Evolutionary conservation across 1,284 basidiomycete species (phyloP), one percentile per base, ranked within the genome.

Genomic region (Ustilago trichophora): DNA sequence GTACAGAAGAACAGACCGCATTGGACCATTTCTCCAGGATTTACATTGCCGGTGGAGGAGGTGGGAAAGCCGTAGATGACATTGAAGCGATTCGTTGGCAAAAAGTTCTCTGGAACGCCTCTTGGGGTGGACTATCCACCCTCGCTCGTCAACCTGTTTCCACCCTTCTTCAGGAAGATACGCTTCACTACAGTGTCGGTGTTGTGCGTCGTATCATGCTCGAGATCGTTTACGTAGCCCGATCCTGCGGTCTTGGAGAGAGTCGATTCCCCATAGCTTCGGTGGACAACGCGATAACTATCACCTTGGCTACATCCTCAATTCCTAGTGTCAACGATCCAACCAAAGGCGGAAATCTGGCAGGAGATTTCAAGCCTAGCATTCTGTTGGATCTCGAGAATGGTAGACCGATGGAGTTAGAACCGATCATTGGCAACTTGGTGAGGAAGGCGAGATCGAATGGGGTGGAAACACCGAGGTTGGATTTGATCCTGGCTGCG

Each of bases 1-100:
- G 34, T 15, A 32, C 16, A n/a, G 65, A 65, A 3, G 80, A 83
- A 48, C 59, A 80, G 43, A 45, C 44, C 13, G 71, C 78, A 4
- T 63, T 84, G 16, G 68, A 78, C 21, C 19, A 35, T 0, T 81
- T 86, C 18, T 80, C 77, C 6, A 58, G 71, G 9, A 56, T 85
- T 11, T 73, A 85, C 42, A 54, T 54, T 6, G 33, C 57, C 1
- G 85, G 83, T 16, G 84, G 84, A 0, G 82, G 81, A 11, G 65
- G 72, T 2, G 79, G 80, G 4, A 72, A 80, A 2, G 75, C 81
- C 11, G 79, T 82, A 0, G 74, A 82, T 3, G 84, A 85, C 48
- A 84, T 86, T 51, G 83, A 84, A 66, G 76, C 77, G 12, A 82
- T 83, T 52, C 76, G 84, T 46, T 86, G 85, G 85, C 79, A 83